These are phyloP conservation scores for Labyrinthula sp. DNA, from an alignment of 352 stramenopile genomes.

Conservation along the genomic window DNA sequence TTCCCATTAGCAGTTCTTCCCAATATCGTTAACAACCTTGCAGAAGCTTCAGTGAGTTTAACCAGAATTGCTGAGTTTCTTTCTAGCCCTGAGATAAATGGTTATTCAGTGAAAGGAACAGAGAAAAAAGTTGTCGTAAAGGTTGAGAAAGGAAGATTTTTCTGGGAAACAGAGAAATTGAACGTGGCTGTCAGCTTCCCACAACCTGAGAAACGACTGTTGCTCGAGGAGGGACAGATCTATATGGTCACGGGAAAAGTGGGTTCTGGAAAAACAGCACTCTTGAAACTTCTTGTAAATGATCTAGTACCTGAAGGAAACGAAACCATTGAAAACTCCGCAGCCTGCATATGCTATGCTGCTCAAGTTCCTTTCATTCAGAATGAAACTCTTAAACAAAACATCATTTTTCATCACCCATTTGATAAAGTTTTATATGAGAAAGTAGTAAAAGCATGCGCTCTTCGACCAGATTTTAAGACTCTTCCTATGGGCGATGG, in stretches of 20 bases:
- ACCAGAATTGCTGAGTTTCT: conserved; percentile 22
- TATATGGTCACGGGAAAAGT: conserved; percentile 72
- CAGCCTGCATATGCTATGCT: conserved; percentile 77
- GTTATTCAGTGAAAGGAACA: conserved; percentile 1
- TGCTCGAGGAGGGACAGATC: conserved; percentile 21
- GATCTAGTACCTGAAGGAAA: conserved; percentile 38
- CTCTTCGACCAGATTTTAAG: conserved; percentile 49
- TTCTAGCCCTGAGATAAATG: conserved; percentile 7
- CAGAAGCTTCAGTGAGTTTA: conserved; percentile 23
- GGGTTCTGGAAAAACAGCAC: conserved; percentile 77
- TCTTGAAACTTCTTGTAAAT: conserved; percentile 70
- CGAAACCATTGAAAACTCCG: conserved; percentile 23
- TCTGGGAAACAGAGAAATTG: conserved; percentile 16
- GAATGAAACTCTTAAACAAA: conserved; percentile 76
- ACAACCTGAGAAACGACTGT: conserved; percentile 23
- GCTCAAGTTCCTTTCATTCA: conserved; percentile 82
- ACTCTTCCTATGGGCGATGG: conserved; percentile 49
- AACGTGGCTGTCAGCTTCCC: too few species aligned
- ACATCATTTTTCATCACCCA: conserved; percentile 74
- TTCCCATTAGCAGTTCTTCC: conserved; percentile 24
- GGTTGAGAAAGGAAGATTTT: conserved; percentile 24
- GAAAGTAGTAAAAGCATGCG: conserved; percentile 44
- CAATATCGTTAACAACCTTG: conserved; percentile 13
- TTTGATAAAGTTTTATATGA: conserved; percentile 50
- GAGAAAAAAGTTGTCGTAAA: conserved; percentile 4